Conservation (phyloP, 2,329 filamentous ascomycete genomes). For the Sclerotinia borealis region DNA sequence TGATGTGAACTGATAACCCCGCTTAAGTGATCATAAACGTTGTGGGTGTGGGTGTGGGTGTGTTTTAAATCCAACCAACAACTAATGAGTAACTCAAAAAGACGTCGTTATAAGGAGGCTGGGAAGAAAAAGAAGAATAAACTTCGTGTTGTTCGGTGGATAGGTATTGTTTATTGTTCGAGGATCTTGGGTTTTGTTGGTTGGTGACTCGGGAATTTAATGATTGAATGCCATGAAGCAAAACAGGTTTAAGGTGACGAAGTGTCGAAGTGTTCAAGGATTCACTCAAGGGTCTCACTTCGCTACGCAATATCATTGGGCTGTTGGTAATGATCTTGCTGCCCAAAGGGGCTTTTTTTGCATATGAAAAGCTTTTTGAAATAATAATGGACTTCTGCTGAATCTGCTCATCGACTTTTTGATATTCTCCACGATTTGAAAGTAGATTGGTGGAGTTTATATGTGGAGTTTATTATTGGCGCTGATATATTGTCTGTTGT, state of each 20-base stretch:
- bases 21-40: neutral
- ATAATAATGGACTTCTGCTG: neutral
- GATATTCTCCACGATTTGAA: too few relatives aligned
- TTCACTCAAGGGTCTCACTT: neutral
- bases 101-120: constrained; percentile 2
- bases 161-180: neutral
- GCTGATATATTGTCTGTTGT: neutral
- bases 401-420: too few relatives aligned
- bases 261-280: neutral
- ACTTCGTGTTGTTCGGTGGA: neutral
- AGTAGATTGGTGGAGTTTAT: neutral
- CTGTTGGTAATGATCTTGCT: neutral
- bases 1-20: neutral
- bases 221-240: too few relatives aligned
- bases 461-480: neutral
- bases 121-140: neutral
- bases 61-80: neutral
- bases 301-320: neutral
- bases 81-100: neutral
- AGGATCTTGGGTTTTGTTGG: neutral
- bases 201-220: too few relatives aligned
- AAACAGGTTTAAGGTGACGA: neutral
- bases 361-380: neutral
- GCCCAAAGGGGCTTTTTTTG: neutral
- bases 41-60: neutral